Evolutionary conservation across 2,329 filamentous ascomycete species (phyloP).

Genomic region (Colletotrichum phormii): DNA sequence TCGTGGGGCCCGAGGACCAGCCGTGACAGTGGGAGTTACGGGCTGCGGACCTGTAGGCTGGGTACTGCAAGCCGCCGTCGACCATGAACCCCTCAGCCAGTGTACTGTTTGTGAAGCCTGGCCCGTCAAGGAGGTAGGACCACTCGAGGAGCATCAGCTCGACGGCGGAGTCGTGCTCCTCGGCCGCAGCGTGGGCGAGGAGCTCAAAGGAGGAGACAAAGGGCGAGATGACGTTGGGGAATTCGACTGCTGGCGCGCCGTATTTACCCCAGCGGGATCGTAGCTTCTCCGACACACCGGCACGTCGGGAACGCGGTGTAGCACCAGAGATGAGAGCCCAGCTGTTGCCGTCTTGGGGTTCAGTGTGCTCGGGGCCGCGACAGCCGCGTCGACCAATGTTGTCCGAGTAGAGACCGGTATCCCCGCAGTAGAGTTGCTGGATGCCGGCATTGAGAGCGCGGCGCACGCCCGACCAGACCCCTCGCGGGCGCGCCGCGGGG

Average conservation of each 20-base stretch:
- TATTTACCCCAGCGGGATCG: conserved; percentile 54
- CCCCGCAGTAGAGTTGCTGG: conserved; percentile 39
- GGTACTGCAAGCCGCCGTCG: conserved; percentile 50
- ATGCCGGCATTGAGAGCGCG: conserved; percentile 39
- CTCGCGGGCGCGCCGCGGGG: conserved; percentile 18
- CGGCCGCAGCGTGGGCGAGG: conserved; percentile 50
- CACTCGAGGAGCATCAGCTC: conserved; percentile 54
- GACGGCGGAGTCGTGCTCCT: conserved; percentile 49
- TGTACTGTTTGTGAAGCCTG: conserved; percentile 54
- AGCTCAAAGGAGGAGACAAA: conserved; percentile 50
- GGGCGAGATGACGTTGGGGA: conserved; percentile 50
- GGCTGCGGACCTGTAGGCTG: conserved; percentile 44
- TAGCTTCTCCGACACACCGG: conserved; percentile 49
- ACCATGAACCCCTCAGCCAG: conserved; percentile 55
- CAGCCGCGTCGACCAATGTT: conserved; percentile 51
- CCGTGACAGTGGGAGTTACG: conserved; percentile 51
- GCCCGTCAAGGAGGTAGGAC: conserved; percentile 52
- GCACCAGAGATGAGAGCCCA: conserved; percentile 53
- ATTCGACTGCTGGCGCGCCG: conserved; percentile 58
- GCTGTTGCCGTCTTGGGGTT: conserved; percentile 63
- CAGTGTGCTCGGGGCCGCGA: conserved; percentile 51
- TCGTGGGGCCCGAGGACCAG: conserved; percentile 50
- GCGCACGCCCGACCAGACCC: conserved; percentile 36
- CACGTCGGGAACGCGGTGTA: conserved; percentile 37
- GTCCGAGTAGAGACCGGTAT: conserved; percentile 56